phyloP scores from a whole-genome alignment of 2,329 filamentous ascomycete genomes.

The Furcasterigmium sp. region DNA sequence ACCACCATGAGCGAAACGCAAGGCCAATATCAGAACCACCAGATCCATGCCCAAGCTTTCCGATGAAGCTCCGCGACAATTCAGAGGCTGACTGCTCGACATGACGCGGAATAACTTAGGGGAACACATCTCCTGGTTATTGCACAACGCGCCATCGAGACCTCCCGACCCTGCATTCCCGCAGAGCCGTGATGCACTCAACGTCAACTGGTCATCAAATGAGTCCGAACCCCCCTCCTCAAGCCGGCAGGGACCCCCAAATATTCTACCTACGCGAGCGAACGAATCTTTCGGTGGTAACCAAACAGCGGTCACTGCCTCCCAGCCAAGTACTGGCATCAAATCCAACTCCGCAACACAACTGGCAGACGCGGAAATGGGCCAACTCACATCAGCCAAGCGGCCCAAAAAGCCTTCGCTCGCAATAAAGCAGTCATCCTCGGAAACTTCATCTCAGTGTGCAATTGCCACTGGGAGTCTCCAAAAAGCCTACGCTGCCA shows the following conservation, averaged over 20 bases:
- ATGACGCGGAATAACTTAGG: constrained; percentile 60
- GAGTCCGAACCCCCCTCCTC: not conserved
- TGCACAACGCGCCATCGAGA: constrained; percentile 39
- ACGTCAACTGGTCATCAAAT: constrained; percentile 10
- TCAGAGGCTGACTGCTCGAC: constrained; percentile 20
- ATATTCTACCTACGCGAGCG: no score
- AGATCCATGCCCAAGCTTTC: not conserved
- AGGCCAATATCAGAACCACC: not conserved
- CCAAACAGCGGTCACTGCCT: no score
- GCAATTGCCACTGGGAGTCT: constrained; percentile 18
- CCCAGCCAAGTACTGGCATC: no score
- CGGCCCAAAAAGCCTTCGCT: constrained; percentile 40
- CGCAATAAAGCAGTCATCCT: constrained; percentile 35
- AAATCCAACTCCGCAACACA: constrained; percentile 1
- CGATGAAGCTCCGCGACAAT: constrained; percentile 6
- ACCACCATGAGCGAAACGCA: no score
- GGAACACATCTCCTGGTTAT: constrained; percentile 53
- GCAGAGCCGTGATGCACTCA: constrained; percentile 21
- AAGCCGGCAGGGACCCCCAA: no score
- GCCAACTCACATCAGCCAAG: constrained; percentile 35
- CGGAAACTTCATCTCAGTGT: constrained; percentile 19
- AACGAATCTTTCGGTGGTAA: no score
- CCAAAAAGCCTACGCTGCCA: constrained; percentile 8
- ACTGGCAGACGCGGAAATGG: constrained; percentile 30
- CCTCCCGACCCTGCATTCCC: constrained; percentile 31